A percentile compares a stretch with the other conserved stretches of the same genome.
Conservation (phyloP, 2,329 filamentous ascomycete species). For the Fusarium sp. region DNA sequence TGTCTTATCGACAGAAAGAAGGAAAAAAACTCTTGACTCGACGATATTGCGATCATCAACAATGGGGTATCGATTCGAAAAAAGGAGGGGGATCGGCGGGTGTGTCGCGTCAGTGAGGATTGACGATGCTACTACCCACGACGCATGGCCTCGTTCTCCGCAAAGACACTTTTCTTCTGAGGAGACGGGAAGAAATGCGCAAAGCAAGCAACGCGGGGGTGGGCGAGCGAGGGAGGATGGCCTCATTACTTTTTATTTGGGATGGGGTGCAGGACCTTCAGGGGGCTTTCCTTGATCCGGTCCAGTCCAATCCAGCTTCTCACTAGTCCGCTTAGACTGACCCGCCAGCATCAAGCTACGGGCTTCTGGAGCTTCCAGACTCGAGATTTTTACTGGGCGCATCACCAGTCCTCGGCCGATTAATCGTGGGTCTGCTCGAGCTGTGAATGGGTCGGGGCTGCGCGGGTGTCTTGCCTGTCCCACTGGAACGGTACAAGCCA, state of each 20-base stretch:
- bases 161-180: neutral
- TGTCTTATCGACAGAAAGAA: neutral
- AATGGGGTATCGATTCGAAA: neutral
- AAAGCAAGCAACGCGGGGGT: constrained; percentile 30
- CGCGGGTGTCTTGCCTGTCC: neutral
- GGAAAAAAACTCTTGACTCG: neutral
- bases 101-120: constrained; percentile 15
- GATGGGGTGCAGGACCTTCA: constrained; percentile 11
- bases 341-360: neutral
- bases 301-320: neutral
- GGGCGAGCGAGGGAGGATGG: constrained; percentile 22
- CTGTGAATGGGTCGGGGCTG: neutral
- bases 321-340: neutral
- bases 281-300: constrained; percentile 21
- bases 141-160: constrained; percentile 20
- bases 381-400: neutral
- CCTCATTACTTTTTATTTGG: constrained; percentile 30
- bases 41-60: constrained; percentile 4
- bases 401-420: constrained; percentile 7
- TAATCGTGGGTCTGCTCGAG: neutral
- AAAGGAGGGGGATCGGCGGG: neutral
- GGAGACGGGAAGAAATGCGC: neutral
- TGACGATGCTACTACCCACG: constrained; percentile 28
- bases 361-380: neutral
- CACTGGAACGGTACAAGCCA: neutral